Percentiles rank a stretch among this genome's conserved stretches.
Evolutionary conservation across 257 asterid species (phyloP).

Genomic region (Ocimum tenuiflorum): DNA sequence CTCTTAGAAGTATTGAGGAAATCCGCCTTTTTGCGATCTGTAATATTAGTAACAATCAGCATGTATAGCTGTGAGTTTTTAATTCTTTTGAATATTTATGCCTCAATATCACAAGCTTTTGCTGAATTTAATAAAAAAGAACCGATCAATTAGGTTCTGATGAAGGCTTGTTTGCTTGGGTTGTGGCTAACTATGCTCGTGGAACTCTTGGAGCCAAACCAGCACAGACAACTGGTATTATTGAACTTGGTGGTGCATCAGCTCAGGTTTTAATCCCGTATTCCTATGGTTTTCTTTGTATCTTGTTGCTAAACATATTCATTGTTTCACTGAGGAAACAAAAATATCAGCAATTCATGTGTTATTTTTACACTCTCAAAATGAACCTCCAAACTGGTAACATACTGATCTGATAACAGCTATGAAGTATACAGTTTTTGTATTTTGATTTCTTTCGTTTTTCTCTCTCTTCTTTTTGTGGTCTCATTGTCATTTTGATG

Average conservation of each 20-base stretch:
- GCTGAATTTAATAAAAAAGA: neutral
- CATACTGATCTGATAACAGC: neutral
- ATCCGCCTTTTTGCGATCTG: neutral
- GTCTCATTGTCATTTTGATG: slow-evolving; percentile 8
- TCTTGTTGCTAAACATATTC: neutral
- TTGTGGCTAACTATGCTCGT: slow-evolving; percentile 91
- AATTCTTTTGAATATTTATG: neutral
- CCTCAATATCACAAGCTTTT: neutral
- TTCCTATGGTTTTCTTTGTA: slow-evolving; percentile 6
- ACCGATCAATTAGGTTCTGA: slow-evolving; percentile 61
- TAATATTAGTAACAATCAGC: neutral
- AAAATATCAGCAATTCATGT: neutral
- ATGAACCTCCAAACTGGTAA: neutral
- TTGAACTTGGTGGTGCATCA: slow-evolving; percentile 99
- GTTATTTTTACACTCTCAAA: slow-evolving; percentile 11
- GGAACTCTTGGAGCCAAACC: slow-evolving; percentile 92
- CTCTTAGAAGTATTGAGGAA: neutral
- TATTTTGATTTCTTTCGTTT: neutral
- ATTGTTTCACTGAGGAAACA: slow-evolving; percentile 1
- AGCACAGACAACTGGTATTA: slow-evolving; percentile 75
- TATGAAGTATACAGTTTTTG: neutral
- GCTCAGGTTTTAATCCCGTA: slow-evolving; percentile 67
- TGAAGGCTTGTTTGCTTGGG: slow-evolving; percentile 97
- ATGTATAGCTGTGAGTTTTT: slow-evolving; percentile 1
- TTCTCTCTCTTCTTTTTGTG: too few species aligned